phyloP scores from a whole-genome alignment of 495 filamentous ascomycete genomes.

The Trichocladium uniseriatum region DNA sequence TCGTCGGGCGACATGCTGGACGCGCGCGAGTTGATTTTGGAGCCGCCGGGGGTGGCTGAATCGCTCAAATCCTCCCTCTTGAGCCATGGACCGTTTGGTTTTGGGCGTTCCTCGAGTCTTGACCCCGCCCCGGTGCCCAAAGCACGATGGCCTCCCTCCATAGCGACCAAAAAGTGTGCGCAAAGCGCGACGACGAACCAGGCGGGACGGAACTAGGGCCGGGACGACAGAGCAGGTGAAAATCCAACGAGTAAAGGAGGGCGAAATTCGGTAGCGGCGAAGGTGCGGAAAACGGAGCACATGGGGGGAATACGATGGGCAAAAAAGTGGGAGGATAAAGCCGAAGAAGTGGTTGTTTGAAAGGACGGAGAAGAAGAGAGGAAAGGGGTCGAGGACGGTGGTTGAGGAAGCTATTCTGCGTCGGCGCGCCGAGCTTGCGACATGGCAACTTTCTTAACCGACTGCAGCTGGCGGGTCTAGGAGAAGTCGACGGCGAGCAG shows the following conservation, averaged over 20 bases:
- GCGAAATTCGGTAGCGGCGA: neutral
- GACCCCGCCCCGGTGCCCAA: constrained; percentile 25
- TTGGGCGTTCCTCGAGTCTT: constrained; percentile 24
- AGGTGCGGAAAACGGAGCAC: constrained; percentile 6
- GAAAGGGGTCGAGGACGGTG: too few species aligned
- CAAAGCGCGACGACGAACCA: constrained; percentile 1
- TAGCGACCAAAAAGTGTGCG: constrained; percentile 12
- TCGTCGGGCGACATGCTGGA: constrained; percentile 38
- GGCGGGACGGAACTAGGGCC: neutral
- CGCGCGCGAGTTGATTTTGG: constrained; percentile 30
- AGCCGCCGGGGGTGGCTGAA: constrained; percentile 31
- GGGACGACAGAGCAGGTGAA: neutral
- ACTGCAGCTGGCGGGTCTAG: neutral
- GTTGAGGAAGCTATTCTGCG: constrained; percentile 20
- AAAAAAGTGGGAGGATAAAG: neutral
- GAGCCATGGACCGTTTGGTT: constrained; percentile 21
- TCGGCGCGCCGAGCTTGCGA: constrained; percentile 15
- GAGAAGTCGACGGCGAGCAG: neutral
- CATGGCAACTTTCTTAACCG: constrained; percentile 18
- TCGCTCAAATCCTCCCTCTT: constrained; percentile 32
- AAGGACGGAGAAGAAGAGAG: neutral
- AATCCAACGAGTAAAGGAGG: neutral
- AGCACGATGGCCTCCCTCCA: constrained; percentile 36
- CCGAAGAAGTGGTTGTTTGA: neutral
- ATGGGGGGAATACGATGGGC: constrained; percentile 6